These are phyloP conservation scores for Globisporangium uncinulatum DNA, from an alignment of 352 stramenopile genomes.

Conservation along the genomic window DNA sequence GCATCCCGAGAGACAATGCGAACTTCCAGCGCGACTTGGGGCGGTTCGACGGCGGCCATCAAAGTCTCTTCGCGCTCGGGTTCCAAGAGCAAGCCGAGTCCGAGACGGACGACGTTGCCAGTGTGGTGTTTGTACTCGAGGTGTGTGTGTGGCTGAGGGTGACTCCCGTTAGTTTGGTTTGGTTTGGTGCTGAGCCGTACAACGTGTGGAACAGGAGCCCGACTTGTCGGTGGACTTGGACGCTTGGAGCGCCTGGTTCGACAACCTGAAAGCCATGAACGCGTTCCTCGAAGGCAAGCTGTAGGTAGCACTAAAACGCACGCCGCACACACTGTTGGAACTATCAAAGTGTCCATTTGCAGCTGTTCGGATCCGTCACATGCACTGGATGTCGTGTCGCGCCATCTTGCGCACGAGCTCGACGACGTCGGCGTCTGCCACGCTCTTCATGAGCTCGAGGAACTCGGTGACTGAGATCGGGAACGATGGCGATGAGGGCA, in stretches of 20 bases:
- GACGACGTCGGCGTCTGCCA: conserved; percentile 28
- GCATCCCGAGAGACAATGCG: conserved; percentile 67
- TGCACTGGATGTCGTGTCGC: conserved; percentile 50
- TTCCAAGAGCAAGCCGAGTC: conserved; percentile 52
- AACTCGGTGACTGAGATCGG: conserved; percentile 31
- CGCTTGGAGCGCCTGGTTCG: conserved; percentile 79
- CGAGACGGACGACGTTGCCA: conserved; percentile 24
- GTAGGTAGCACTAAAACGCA: not conserved
- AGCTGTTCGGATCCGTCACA: conserved; percentile 17
- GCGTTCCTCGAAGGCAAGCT: conserved; percentile 33
- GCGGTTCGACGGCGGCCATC: conserved; percentile 48
- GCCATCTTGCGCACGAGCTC: conserved; percentile 46
- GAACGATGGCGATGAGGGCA: conserved; percentile 2
- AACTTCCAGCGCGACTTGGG: conserved; percentile 69
- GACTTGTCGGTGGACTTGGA: conserved; percentile 72
- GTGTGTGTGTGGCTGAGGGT: conserved; percentile 14
- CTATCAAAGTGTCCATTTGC: not conserved
- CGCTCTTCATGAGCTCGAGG: conserved; percentile 24
- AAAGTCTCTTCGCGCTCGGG: conserved; percentile 63
- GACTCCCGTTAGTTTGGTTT: not conserved
- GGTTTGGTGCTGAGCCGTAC: too few relatives aligned
- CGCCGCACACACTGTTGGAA: not conserved
- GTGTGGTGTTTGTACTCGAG: conserved; percentile 59
- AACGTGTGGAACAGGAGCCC: conserved; percentile 37
- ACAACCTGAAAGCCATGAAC: conserved; percentile 64